phyloP scores from a whole-genome alignment of 1,139 yeast species.

The Spathaspora sp. region DNA sequence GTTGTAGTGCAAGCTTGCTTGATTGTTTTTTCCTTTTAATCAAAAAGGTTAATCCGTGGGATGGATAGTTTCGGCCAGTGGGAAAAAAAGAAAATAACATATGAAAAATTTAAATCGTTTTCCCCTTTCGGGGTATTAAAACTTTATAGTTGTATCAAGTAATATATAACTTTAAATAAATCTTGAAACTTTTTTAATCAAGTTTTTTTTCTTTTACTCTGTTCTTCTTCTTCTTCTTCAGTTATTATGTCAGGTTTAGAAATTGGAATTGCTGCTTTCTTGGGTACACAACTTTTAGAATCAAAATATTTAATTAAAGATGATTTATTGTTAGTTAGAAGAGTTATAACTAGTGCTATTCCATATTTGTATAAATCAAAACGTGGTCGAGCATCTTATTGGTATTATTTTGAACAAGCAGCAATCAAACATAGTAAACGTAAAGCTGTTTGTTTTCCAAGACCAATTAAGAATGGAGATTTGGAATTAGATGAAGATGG shows the following conservation, averaged over 20 bases:
- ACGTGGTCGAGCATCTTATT: constrained; percentile 56
- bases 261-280: constrained; percentile 43
- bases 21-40: no score
- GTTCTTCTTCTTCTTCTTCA: not conserved
- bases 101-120: not conserved
- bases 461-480: constrained; percentile 44
- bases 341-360: constrained; percentile 38
- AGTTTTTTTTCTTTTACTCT: not conserved
- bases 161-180: not conserved
- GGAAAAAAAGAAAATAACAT: not conserved
- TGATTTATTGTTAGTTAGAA: constrained; percentile 50
- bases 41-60: not conserved
- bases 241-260: constrained; percentile 35
- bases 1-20: not conserved
- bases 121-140: not conserved
- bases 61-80: not conserved
- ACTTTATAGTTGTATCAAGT: not conserved
- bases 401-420: constrained; percentile 62
- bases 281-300: constrained; percentile 49
- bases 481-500: constrained; percentile 31
- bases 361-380: constrained; percentile 44
- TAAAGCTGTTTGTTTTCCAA: constrained; percentile 61
- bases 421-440: constrained; percentile 52
- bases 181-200: not conserved
- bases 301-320: constrained; percentile 53